Evolutionary conservation across 352 stramenopile species (phyloP), one percentile per base, ranked within the genome.

Genomic region (Pythium utonaiense): DNA sequence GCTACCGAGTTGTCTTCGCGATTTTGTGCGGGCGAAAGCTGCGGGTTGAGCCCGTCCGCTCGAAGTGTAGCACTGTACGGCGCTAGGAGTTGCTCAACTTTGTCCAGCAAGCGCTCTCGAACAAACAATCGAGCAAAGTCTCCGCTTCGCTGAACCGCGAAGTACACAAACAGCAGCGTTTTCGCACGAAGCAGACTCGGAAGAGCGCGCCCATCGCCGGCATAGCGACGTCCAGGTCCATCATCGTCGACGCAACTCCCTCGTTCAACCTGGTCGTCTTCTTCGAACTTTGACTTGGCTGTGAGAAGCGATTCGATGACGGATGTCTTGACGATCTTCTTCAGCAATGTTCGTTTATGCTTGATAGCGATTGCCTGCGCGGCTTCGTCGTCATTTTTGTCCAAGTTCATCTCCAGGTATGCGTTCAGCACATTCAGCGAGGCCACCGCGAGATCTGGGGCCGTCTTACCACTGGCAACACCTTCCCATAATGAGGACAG

Each of bases 371-470:
- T 57, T 53, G 69, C 47, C 28, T 50, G 25, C 14, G 47, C 54
- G 42, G 72, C 64, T 24, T 60, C 57, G 9, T 67, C 63, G 13
- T 54, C 40, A 19, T 67, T 54, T 10, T 52, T 33, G 19, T 57
- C 41, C 1, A 80, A 12, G 27, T 77, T 80, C 25, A 74, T 75
- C 41, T 88, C 79, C 3, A 93, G 63, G 42, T 81, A 81, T 21
- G 67, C 47, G 38, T 88, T 94, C 3, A 92, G 45, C 7, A 87
- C 67, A 36, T 89, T 94, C 0, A 92, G 56, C 5, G 80, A 86
- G 17, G 80, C 69, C 13, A 84, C 70, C 8, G 67, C 53, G 53
- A 89, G 55, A 9, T 82, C 69, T 16, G 64, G 27, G 4, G 31
- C 21, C 1, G 12, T 41, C 36, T 17, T 59, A 59, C 34, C 66